These are phyloP conservation scores for Auxenochlorella pyrenoidosa DNA, from an alignment of 139 green algal species.

Conservation along the genomic window DNA sequence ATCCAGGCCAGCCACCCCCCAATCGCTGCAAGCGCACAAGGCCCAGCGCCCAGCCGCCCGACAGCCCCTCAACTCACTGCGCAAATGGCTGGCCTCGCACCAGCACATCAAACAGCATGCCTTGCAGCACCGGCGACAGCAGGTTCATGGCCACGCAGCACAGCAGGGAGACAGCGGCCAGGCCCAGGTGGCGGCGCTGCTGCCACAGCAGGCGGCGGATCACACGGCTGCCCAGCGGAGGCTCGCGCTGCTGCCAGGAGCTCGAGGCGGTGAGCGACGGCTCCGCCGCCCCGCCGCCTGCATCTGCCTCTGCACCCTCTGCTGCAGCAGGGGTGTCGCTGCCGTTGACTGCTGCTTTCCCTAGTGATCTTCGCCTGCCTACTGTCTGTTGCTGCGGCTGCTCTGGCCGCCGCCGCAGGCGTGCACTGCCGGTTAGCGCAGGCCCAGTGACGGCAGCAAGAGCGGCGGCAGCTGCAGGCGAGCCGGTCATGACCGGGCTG, in stretches of 20 bases:
- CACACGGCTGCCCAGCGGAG: constrained; percentile 35
- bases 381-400: neutral
- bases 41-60: too few relatives aligned
- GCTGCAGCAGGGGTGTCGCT: neutral
- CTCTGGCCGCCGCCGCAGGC: constrained; percentile 7
- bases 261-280: constrained; percentile 5
- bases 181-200: constrained; percentile 61
- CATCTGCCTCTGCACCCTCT: neutral
- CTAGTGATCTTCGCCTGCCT: neutral
- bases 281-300: neutral
- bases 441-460: neutral
- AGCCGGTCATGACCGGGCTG: neutral
- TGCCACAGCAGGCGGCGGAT: constrained; percentile 56
- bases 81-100: constrained; percentile 67
- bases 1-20: neutral
- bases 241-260: constrained; percentile 18
- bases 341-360: neutral
- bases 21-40: too few relatives aligned
- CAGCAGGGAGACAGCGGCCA: constrained; percentile 65
- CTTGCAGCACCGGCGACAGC: constrained; percentile 80
- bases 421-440: neutral
- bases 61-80: neutral
- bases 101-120: constrained; percentile 85
- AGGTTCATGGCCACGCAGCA: constrained; percentile 86
- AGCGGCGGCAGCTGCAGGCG: neutral